Conservation (phyloP, 2,329 filamentous ascomycete species). For the Verticillium nubilum region DNA sequence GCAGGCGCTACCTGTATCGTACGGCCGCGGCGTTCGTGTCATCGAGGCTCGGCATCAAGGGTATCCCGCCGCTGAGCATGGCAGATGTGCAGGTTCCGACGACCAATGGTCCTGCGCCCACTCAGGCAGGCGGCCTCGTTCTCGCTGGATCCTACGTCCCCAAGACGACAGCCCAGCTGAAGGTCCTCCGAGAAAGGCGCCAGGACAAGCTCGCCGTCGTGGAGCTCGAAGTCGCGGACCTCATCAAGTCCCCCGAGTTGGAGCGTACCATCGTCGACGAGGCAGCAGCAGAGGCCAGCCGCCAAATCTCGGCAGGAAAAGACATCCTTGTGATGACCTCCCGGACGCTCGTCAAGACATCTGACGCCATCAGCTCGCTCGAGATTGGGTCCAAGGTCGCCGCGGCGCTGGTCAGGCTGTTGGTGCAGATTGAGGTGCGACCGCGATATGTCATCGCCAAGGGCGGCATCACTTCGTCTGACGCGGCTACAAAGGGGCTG, state of each 20-base stretch:
- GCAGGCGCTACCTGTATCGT: conserved; percentile 30
- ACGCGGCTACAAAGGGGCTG: conserved; percentile 52
- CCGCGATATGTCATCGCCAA: conserved; percentile 55
- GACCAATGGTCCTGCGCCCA: background rate
- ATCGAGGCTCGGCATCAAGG: conserved; percentile 44
- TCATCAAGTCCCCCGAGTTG: conserved; percentile 6
- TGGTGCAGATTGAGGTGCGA: conserved; percentile 37
- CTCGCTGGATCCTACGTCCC: conserved; percentile 54
- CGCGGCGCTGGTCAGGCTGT: conserved; percentile 41
- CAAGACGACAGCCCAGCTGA: conserved; percentile 43
- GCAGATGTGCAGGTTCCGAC: conserved; percentile 31
- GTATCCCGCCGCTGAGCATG: conserved; percentile 44
- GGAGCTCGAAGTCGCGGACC: conserved; percentile 11
- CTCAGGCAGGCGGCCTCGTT: conserved; percentile 39
- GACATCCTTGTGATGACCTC: conserved; percentile 58
- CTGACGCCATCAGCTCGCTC: conserved; percentile 43
- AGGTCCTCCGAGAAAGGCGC: conserved; percentile 11
- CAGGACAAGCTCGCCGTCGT: conserved; percentile 10
- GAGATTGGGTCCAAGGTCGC: conserved; percentile 50
- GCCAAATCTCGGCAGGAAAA: conserved; percentile 31
- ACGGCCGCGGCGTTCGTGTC: conserved; percentile 37
- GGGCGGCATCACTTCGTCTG: conserved; percentile 54
- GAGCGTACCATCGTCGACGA: conserved; percentile 4
- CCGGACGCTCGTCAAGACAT: conserved; percentile 36
- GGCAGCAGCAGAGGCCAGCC: conserved; percentile 12